Conservation (phyloP, 1,139 yeast genomes). For the Taphrina betulina region DNA sequence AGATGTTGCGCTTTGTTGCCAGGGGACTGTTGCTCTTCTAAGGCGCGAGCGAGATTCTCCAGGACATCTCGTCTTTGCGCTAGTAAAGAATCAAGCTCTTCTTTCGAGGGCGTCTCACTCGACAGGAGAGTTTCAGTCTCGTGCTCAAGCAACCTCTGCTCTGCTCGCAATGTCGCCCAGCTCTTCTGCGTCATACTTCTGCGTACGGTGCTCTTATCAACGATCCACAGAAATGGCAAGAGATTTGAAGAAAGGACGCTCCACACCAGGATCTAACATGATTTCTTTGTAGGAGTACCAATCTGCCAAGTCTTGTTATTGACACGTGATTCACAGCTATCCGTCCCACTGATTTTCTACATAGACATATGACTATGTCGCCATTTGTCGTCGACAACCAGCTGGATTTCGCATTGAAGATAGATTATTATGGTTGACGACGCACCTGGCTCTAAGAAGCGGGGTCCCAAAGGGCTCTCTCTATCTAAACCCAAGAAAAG, state of each 20-base stretch:
- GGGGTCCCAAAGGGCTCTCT: conserved; percentile 22
- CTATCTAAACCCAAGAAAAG: conserved; percentile 10
- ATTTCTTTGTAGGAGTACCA: no score
- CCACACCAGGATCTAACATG: no score
- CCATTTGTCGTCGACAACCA: no score
- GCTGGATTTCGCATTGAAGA: no score
- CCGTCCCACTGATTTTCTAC: no score
- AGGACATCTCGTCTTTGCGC: conserved; percentile 49
- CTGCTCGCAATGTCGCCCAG: conserved; percentile 56
- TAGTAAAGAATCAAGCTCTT: background rate
- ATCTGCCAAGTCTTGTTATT: no score
- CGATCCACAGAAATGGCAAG: background rate
- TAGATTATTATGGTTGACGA: no score
- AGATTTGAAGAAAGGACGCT: background rate
- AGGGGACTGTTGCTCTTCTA: conserved; percentile 60
- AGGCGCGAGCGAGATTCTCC: conserved; percentile 47
- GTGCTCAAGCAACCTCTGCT: conserved; percentile 57
- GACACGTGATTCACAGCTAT: no score
- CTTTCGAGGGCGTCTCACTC: conserved; percentile 2
- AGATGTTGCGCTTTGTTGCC: conserved; percentile 72
- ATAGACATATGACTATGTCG: no score
- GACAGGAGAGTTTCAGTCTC: conserved; percentile 53
- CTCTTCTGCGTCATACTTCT: conserved; percentile 39
- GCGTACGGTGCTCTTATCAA: no score
- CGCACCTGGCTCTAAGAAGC: no score